These are phyloP conservation scores for Quercus dentata DNA, from an alignment of 306 rosid species.

Conservation along the genomic window DNA sequence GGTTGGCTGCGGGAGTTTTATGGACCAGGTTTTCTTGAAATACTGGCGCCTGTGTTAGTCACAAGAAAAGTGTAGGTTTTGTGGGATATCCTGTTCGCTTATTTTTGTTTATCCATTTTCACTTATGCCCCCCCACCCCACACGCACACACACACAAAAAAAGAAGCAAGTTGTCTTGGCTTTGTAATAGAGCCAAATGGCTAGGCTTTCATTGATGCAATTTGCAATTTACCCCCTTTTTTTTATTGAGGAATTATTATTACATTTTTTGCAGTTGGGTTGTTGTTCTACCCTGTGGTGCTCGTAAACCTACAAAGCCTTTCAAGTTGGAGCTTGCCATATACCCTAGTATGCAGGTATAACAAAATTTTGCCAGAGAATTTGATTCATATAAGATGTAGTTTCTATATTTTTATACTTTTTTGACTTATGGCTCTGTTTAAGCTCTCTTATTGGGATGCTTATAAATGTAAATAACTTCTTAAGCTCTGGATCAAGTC, in stretches of 20 bases:
- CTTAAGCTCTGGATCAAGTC: neutral
- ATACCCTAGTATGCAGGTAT: constrained; percentile 81
- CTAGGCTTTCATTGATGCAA: constrained; percentile 13
- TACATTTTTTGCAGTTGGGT: constrained; percentile 75
- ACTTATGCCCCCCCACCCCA: neutral
- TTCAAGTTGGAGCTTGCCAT: constrained; percentile 95
- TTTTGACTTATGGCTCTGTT: neutral
- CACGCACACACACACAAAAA: no score
- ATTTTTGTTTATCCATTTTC: constrained; percentile 14
- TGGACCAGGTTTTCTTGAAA: constrained; percentile 90
- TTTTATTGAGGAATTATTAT: neutral
- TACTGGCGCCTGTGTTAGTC: constrained; percentile 75
- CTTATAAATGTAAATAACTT: constrained; percentile 9
- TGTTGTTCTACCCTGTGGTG: constrained; percentile 78
- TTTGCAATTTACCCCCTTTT: neutral
- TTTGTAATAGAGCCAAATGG: constrained; percentile 11
- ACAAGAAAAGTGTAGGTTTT: constrained; percentile 80
- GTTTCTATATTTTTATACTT: neutral
- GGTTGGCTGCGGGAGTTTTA: constrained; percentile 93
- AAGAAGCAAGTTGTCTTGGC: constrained; percentile 1
- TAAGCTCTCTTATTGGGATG: neutral
- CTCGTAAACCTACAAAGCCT: constrained; percentile 61
- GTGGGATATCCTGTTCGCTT: constrained; percentile 26
- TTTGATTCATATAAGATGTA: neutral
- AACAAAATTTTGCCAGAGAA: neutral